phyloP scores from a whole-genome alignment of 768 basidiomycete species.

The Russula sp. region DNA sequence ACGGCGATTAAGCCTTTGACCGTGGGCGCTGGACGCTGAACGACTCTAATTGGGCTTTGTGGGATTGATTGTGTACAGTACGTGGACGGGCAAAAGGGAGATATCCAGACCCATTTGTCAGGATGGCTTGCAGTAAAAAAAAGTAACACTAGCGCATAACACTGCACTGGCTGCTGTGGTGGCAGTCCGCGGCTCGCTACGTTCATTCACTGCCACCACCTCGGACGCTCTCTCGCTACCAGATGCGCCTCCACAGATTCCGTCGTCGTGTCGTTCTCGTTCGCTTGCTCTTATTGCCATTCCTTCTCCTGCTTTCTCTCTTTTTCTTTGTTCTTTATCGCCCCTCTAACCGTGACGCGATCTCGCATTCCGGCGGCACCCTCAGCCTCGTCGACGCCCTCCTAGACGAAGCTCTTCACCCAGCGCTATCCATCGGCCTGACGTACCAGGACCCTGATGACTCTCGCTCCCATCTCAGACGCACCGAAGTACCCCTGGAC shows the following conservation, averaged over 20 bases:
- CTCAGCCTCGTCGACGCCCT: slow-evolving; percentile 1
- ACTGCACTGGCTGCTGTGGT: too few species aligned
- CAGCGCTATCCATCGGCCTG: not conserved
- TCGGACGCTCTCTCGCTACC: too few species aligned
- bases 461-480: not conserved
- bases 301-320: not conserved
- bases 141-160: too few species aligned
- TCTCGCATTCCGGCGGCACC: not conserved
- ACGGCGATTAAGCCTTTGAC: too few species aligned
- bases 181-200: too few species aligned
- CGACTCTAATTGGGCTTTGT: too few species aligned
- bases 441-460: not conserved
- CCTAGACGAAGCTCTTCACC: slow-evolving; percentile 1
- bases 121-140: too few species aligned
- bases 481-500: not conserved
- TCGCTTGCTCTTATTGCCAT: not conserved
- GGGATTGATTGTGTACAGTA: too few species aligned
- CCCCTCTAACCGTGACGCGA: not conserved
- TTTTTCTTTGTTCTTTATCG: not conserved
- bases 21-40: too few species aligned
- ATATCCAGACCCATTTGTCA: too few species aligned
- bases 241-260: not conserved
- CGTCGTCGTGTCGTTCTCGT: not conserved
- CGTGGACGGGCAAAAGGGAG: too few species aligned
- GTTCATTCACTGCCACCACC: too few species aligned